Base-by-base conservation (phyloP, 164 flowering plant genomes). In the Piper longum region DNA sequence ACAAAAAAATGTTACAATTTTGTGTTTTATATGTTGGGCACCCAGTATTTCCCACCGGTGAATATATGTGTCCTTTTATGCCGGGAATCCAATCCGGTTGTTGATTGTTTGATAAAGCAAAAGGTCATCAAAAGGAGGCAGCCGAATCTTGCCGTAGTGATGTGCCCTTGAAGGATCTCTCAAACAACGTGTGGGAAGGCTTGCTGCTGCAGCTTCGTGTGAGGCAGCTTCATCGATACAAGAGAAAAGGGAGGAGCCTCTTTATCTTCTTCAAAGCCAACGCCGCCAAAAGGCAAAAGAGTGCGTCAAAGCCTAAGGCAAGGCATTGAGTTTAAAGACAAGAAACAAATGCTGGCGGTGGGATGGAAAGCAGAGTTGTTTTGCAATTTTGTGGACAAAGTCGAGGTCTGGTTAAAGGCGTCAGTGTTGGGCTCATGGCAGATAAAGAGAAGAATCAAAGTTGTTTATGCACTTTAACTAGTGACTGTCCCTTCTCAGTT, bases 391-490 rank as follows among this genome's bases (percentile, higher is more conserved):
- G 11, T 64, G 3, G 44, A 14, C 60, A 56, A 64, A 64, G 60
- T 14, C 43, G 60, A 26, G 36, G 67, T 64, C 67, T 64, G 54
- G 43, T 43, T 64, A 64, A 56, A 56, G 67, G 54, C 43, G 39
- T 59, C 40, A 18, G 55, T 64, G 67, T 64, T 43, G 60, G 67
- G 36, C 5, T 56, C 9, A 5, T 51, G 56, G 64, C 1, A 52
- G 56, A 48, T 9, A 2, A 48, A 48, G 52, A 48, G 12, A 48
- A 48, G 52, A 5, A 44, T 48, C 14, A 48, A 48, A 48, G 52
- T 44, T 44, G 11, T 8, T 9, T 6, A n/a, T n/a, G 36, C 60
- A 41, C 36, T 57, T 57, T 26, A 57, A 44, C 11, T 9, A 44
- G 11, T 44, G 8, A 5, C 48, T 9, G 6, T 44, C 48, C 11